These are phyloP conservation scores for Globisporangium uncinulatum DNA, from an alignment of 352 stramenopile genomes.

Conservation along the genomic window DNA sequence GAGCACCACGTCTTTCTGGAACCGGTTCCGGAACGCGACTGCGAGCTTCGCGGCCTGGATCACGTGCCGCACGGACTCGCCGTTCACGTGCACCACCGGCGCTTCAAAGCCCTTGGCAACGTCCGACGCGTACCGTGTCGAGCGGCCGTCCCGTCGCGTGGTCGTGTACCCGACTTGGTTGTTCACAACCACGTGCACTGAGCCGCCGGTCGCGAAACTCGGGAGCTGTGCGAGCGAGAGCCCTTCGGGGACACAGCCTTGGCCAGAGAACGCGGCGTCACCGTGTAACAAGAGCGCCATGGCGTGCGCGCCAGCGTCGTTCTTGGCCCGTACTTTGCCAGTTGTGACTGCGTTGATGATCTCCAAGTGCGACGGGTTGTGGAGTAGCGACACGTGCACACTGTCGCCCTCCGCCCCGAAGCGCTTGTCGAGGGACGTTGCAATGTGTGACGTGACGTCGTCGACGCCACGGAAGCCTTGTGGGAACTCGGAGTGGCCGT, in stretches of 20 bases:
- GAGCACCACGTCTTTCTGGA: slow-evolving; percentile 85
- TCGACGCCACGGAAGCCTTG: slow-evolving; percentile 54
- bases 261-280: slow-evolving; percentile 81
- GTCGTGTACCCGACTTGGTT: slow-evolving; percentile 91
- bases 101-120: slow-evolving; percentile 79
- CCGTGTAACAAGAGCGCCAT: slow-evolving; percentile 86
- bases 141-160: slow-evolving; percentile 70
- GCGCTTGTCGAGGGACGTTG: slow-evolving; percentile 62
- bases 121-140: slow-evolving; percentile 81
- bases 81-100: slow-evolving; percentile 87
- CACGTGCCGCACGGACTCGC: slow-evolving; percentile 72
- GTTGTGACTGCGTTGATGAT: slow-evolving; percentile 84
- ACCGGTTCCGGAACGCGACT: slow-evolving; percentile 76
- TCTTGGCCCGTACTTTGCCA: slow-evolving; percentile 82
- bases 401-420: slow-evolving; percentile 26
- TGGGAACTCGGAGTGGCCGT: slow-evolving; percentile 68
- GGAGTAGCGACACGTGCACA: slow-evolving; percentile 79
- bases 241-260: slow-evolving; percentile 78
- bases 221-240: slow-evolving; percentile 74
- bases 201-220: slow-evolving; percentile 68
- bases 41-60: slow-evolving; percentile 70
- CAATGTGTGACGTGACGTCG: slow-evolving; percentile 86
- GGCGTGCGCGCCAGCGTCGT: slow-evolving; percentile 50
- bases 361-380: slow-evolving; percentile 87
- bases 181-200: slow-evolving; percentile 86